Evolutionary conservation across 495 filamentous ascomycete species (phyloP), one percentile per base, ranked within the genome.

Genomic region (Podospora fimiseda): DNA sequence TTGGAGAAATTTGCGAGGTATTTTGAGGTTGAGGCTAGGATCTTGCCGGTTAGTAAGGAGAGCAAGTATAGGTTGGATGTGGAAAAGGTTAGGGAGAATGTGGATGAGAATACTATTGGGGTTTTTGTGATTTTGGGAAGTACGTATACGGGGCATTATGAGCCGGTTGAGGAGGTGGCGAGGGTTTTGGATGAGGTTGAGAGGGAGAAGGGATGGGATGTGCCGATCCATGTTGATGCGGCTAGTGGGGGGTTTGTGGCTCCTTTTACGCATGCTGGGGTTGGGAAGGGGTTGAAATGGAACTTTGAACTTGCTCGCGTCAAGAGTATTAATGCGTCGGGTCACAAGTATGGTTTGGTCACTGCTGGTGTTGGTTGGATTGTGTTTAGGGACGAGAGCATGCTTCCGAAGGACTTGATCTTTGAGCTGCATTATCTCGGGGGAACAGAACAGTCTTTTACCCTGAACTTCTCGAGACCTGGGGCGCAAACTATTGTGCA

Each of bases 71-170:
- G 81, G 15, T 71, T 89, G 2, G 84, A 89, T 56, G 76, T 83
- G 1, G 72, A 82, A 9, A 60, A 82, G 36, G 80, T 89, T 2
- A 76, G 72, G 52, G 58, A 87, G 55, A 87, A 81, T 44, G 71
- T 89, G 30, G 85, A 89, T 56, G 85, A 89, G 64, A 88, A 90
- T 49, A 89, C 86, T 0, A 89, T 89, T 57, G 86, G 87, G 4
- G 68, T 90, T 3, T 90, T 89, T 63, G 81, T 85, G 2, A 90
- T 88, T 44, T 55, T 89, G 22, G 87, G 86, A 11, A 81, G 75
- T 48, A 90, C 87, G 0, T 89, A 89, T 50, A 89, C 86, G 0
- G 86, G 86, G 0, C 86, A 89, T 53, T 89, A 80, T 53, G 85
- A 90, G 68, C 87, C 86, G 0, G 86, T 89, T 1, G 80, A 87